A percentile compares a stretch with the other conserved stretches of the same genome.
Evolutionary conservation across 805 yeast genomes (phyloP).

Genomic region (Zygotorulaspora florentina): DNA sequence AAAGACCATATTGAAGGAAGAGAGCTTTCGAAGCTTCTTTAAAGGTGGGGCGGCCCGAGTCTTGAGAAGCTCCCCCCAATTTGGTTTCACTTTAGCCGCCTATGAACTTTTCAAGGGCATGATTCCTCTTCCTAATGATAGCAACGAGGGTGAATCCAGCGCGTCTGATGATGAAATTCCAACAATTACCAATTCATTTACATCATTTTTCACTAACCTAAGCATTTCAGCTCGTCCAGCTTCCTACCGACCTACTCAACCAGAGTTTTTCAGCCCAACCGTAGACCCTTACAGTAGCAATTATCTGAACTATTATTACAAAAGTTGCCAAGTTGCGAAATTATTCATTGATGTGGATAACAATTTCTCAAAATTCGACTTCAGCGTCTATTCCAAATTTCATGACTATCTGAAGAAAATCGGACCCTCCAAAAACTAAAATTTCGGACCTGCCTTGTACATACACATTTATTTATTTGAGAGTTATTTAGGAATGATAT

Average conservation of each 20-base stretch:
- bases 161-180: slow-evolving; percentile 24
- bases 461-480: background rate
- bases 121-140: slow-evolving; percentile 55
- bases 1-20: slow-evolving; percentile 67
- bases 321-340: slow-evolving; percentile 57
- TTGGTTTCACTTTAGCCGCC: slow-evolving; percentile 96
- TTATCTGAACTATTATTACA: slow-evolving; percentile 44
- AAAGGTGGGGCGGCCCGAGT: slow-evolving; percentile 97
- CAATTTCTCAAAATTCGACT: slow-evolving; percentile 54
- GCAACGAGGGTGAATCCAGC: slow-evolving; percentile 13
- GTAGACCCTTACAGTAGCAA: slow-evolving; percentile 39
- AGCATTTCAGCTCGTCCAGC: slow-evolving; percentile 16
- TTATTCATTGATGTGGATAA: slow-evolving; percentile 60
- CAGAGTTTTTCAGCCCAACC: slow-evolving; percentile 27
- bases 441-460: background rate
- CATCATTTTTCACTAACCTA: slow-evolving; percentile 20
- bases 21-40: slow-evolving; percentile 81
- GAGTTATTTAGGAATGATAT: background rate
- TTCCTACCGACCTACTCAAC: slow-evolving; percentile 15
- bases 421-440: background rate
- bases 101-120: slow-evolving; percentile 82
- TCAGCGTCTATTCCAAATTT: slow-evolving; percentile 42
- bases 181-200: slow-evolving; percentile 22
- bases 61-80: slow-evolving; percentile 93
- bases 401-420: slow-evolving; percentile 27